Evolutionary conservation across 1,284 basidiomycete genomes (phyloP).

Genomic region (Cryptococcus wingfieldii): DNA sequence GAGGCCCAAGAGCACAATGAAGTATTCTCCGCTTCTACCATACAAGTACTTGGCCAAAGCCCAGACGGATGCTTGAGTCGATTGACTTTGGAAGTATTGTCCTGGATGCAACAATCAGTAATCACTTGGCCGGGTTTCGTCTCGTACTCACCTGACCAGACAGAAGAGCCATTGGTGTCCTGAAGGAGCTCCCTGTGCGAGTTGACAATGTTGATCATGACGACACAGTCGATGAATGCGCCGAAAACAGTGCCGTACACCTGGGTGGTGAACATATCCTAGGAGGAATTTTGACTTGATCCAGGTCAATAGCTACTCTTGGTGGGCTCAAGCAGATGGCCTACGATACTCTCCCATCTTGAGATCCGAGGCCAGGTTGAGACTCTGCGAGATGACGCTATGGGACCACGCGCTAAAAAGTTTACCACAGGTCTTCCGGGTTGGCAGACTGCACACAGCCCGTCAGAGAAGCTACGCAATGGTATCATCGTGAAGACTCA

Average conservation of each 20-base stretch:
- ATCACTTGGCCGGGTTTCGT: too few relatives aligned
- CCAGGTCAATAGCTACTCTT: not conserved
- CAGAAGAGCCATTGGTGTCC: constrained; percentile 8
- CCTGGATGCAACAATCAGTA: too few relatives aligned
- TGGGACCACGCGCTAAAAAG: constrained; percentile 24
- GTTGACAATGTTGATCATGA: constrained; percentile 23
- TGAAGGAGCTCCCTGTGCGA: constrained; percentile 23
- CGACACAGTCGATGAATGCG: constrained; percentile 27
- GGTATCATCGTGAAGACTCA: not conserved
- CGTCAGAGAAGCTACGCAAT: not conserved
- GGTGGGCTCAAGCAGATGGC: not conserved
- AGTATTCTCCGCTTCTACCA: constrained; percentile 3
- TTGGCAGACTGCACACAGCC: not conserved
- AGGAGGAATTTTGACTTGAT: constrained; percentile 24
- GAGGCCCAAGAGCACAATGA: constrained; percentile 16
- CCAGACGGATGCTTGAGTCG: constrained; percentile 5
- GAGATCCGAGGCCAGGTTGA: constrained; percentile 20
- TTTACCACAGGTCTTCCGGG: constrained; percentile 25
- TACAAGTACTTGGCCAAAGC: constrained; percentile 20
- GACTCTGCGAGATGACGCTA: constrained; percentile 14
- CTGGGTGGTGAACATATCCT: constrained; percentile 22
- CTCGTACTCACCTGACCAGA: too few relatives aligned
- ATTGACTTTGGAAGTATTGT: too few relatives aligned
- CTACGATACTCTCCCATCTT: constrained; percentile 22
- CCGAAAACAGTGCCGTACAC: constrained; percentile 26